These are phyloP conservation scores for Rhinocladiella mackenziei DNA, from an alignment of 2,329 filamentous ascomycete species.

Conservation along the genomic window DNA sequence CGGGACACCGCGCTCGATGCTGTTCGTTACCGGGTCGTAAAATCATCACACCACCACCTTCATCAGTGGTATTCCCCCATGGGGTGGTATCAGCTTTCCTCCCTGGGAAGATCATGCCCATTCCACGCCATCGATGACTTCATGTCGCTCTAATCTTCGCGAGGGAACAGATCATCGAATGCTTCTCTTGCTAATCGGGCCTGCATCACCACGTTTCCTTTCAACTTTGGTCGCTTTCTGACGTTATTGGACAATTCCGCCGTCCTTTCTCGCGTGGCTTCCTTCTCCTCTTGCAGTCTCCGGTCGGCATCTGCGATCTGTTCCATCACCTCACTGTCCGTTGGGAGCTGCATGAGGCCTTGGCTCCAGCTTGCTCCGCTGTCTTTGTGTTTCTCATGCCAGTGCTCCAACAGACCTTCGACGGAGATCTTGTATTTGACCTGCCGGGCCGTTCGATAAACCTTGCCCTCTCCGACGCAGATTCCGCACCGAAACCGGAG, in stretches of 20 bases:
- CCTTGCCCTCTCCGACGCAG: constrained; percentile 18
- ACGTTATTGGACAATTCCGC: constrained; percentile 5
- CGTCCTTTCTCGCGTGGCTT: constrained; percentile 6
- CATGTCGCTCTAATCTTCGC: background rate
- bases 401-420: constrained; percentile 22
- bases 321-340: constrained; percentile 23
- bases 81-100: no score
- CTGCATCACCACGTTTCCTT: constrained; percentile 18
- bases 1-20: no score
- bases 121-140: no score
- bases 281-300: constrained; percentile 19
- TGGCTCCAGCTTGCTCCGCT: constrained; percentile 9
- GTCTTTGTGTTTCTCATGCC: constrained; percentile 21
- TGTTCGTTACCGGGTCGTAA: no score
- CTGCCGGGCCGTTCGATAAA: constrained; percentile 9
- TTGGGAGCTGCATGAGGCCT: constrained; percentile 25
- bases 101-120: no score
- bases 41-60: no score
- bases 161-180: constrained; percentile 20
- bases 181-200: constrained; percentile 11
- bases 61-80: no score
- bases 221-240: constrained; percentile 21
- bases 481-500: constrained; percentile 25
- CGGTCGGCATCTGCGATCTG: constrained; percentile 19
- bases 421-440: constrained; percentile 17